Evolutionary conservation across 139 green algal genomes (phyloP), one percentile per base, ranked within the genome.

Genomic region (Tetraselmis striata): DNA sequence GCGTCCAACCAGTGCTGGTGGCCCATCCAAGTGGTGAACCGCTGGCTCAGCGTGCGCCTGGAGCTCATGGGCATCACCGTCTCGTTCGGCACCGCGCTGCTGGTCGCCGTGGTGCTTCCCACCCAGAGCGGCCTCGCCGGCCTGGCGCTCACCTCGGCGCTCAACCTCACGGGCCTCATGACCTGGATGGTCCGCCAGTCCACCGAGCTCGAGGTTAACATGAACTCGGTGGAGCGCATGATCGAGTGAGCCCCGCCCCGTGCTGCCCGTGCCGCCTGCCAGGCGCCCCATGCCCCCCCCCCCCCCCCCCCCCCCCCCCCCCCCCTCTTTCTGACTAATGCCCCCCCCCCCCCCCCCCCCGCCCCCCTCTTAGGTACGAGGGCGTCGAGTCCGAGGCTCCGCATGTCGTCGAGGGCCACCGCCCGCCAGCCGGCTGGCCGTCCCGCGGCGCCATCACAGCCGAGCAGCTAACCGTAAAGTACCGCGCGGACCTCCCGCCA

Each of bases 31-130:
- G 85, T 91, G 67, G 87, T 95, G 27, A 98, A 99, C 86, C 90
- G 96, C 77, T 99, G 96, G 96, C 90, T 99, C 31, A 91, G 85
- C 24, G 86, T 99, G 30, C 89, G 96, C 29, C 89, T 99, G 81
- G 96, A 99, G 88, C 81, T 96, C 59, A 93, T 98, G 82, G 96
- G 95, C n/a, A 91, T 85, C 26, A 76, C 82, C 0, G 89, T 96
- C 0, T 87, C 94, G 25, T 88, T 92, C 80, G 86, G 86, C 29
- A 82, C 86, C 25, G 88, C 86, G 1, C 18, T 93, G 27, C 82
- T 84, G 1, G 94, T 94, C n/a, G 85, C 87, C 0, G 87, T 93
- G 31, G 32, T 94, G 23, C 77, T 92, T 76, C 92, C 89, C 0
- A 75, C 45, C 28, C 88, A 89, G 76, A 88, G 94, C 11, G 96